phyloP scores from a whole-genome alignment of 768 basidiomycete species.

The Sporobolomyces pararoseus region DNA sequence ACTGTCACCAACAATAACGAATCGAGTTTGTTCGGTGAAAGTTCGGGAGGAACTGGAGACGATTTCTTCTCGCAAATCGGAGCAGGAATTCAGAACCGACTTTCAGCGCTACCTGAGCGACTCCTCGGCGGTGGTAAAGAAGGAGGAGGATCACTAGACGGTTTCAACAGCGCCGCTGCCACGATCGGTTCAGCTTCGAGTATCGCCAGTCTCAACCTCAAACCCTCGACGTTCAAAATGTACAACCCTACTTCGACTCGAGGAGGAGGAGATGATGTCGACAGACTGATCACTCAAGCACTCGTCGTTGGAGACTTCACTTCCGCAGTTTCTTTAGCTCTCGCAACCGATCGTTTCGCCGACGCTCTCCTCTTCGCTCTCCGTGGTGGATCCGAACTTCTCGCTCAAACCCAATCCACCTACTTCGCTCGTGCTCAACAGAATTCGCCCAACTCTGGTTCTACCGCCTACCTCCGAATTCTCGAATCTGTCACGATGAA shows the following conservation, averaged over 20 bases:
- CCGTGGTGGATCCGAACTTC: slow-evolving; percentile 79
- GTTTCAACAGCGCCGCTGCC: slow-evolving; percentile 75
- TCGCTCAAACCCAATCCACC: slow-evolving; percentile 81
- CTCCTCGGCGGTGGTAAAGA: slow-evolving; percentile 68
- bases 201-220: slow-evolving; percentile 66
- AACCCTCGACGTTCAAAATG: slow-evolving; percentile 81
- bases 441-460: slow-evolving; percentile 53
- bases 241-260: slow-evolving; percentile 56
- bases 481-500: slow-evolving; percentile 91
- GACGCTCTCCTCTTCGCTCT: slow-evolving; percentile 93
- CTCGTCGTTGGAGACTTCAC: slow-evolving; percentile 93
- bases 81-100: slow-evolving; percentile 52
- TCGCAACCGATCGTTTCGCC: slow-evolving; percentile 82
- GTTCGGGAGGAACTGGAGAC: slow-evolving; percentile 25
- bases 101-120: slow-evolving; percentile 50
- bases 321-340: slow-evolving; percentile 83
- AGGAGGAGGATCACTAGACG: slow-evolving; percentile 54
- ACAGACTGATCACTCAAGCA: slow-evolving; percentile 83
- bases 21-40: slow-evolving; percentile 54
- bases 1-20: too few relatives aligned
- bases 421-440: slow-evolving; percentile 69
- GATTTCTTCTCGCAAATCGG: slow-evolving; percentile 79
- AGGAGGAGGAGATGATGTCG: slow-evolving; percentile 69
- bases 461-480: slow-evolving; percentile 80
- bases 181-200: slow-evolving; percentile 91